These are phyloP conservation scores for Spinellus fusiger DNA, from an alignment of 192 early-diverging fungal genomes.

Conservation along the genomic window DNA sequence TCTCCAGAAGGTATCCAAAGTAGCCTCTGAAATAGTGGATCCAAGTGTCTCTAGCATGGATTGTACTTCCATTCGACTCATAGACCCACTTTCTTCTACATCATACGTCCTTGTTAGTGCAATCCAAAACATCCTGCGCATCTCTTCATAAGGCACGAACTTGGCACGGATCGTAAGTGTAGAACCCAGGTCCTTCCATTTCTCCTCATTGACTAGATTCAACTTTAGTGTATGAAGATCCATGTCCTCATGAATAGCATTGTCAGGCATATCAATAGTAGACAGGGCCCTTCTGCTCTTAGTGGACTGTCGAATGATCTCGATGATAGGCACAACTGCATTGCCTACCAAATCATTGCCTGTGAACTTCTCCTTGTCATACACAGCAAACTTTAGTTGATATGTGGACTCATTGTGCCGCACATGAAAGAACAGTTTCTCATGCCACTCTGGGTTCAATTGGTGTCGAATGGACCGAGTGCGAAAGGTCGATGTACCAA, in stretches of 20 bases:
- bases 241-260: slow-evolving; percentile 34
- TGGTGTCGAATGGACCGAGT: slow-evolving; percentile 60
- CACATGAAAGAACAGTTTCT: slow-evolving; percentile 59
- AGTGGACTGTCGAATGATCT: slow-evolving; percentile 44
- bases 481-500: slow-evolving; percentile 62
- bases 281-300: slow-evolving; percentile 1
- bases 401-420: slow-evolving; percentile 36
- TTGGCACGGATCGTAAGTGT: slow-evolving; percentile 48
- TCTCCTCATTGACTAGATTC: slow-evolving; percentile 24
- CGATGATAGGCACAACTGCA: slow-evolving; percentile 37
- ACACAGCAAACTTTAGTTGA: slow-evolving; percentile 52
- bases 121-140: slow-evolving; percentile 68
- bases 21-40: slow-evolving; percentile 57
- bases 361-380: slow-evolving; percentile 69
- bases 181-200: slow-evolving; percentile 37
- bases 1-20: slow-evolving; percentile 53
- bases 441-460: slow-evolving; percentile 71
- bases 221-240: slow-evolving; percentile 33
- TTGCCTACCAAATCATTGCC: slow-evolving; percentile 62
- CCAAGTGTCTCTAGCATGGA: slow-evolving; percentile 69
- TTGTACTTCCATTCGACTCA: slow-evolving; percentile 56
- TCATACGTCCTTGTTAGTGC: slow-evolving; percentile 58
- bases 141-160: slow-evolving; percentile 59
- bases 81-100: slow-evolving; percentile 49
- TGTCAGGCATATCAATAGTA: background rate